phyloP scores from a whole-genome alignment of 305 asterid species.

The Fraxinus platypoda region DNA sequence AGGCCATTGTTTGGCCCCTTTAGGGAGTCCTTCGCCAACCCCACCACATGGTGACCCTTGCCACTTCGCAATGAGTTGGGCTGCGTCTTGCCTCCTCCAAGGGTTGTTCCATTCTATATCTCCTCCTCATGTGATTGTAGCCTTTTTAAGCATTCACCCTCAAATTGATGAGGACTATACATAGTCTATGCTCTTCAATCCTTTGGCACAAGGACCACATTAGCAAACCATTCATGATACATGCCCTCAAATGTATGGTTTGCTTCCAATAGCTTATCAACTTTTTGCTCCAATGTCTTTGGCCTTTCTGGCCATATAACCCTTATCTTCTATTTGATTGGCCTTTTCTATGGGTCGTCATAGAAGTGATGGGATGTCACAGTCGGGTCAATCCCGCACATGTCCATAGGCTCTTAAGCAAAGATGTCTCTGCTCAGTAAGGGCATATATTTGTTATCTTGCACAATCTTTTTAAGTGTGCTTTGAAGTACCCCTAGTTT shows the following conservation, averaged over 20 bases:
- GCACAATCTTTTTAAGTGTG: neutral
- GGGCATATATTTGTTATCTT: neutral
- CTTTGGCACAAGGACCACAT: neutral
- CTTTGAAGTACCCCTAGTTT: neutral
- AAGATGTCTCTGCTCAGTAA: neutral
- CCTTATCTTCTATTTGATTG: neutral
- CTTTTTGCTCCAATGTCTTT: neutral
- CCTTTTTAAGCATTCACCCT: neutral
- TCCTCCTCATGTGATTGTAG: neutral
- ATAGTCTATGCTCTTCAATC: neutral
- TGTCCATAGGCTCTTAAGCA: neutral
- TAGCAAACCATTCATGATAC: neutral
- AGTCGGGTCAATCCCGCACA: neutral
- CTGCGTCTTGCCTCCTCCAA: neutral
- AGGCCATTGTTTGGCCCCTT: neutral
- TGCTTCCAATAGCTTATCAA: neutral
- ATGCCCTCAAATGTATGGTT: neutral
- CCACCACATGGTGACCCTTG: neutral
- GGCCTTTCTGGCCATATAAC: neutral
- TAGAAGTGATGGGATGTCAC: neutral
- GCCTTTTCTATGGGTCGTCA: neutral
- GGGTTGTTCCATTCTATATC: neutral
- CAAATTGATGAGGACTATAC: neutral
- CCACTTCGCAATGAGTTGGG: neutral
- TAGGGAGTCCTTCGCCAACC: neutral